Percentiles rank a stretch among this genome's conserved stretches.
These are phyloP conservation scores for Santalum album DNA, from an alignment of 164 flowering plant species.

Conservation along the genomic window DNA sequence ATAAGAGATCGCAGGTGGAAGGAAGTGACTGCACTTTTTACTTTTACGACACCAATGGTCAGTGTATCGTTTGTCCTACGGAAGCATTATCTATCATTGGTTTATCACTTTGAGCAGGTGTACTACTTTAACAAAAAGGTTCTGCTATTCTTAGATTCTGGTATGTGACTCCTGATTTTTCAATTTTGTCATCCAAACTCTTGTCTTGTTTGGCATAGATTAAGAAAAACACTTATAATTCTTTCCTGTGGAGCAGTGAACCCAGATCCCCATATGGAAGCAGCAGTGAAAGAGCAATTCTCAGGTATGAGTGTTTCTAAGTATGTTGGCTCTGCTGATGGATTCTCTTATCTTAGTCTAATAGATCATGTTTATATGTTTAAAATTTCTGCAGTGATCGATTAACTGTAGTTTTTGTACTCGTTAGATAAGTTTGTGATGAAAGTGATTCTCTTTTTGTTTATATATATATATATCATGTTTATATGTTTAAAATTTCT, in stretches of 20 bases:
- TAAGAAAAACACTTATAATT: not conserved
- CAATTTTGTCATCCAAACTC: not conserved
- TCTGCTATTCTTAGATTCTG: slow-evolving; percentile 23
- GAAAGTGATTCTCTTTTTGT: too few species aligned
- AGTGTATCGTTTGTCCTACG: slow-evolving; percentile 69
- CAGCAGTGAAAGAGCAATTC: too few species aligned
- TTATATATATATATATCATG: too few species aligned
- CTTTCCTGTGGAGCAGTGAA: slow-evolving; percentile 17
- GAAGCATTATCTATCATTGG: slow-evolving; percentile 61
- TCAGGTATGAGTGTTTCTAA: too few species aligned
- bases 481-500: too few species aligned
- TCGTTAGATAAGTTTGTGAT: too few species aligned
- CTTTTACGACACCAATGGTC: slow-evolving; percentile 55
- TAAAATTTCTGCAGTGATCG: too few species aligned
- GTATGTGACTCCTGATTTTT: slow-evolving; percentile 17
- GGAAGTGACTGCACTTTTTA: slow-evolving; percentile 56
- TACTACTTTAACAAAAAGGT: slow-evolving; percentile 49
- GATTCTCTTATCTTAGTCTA: too few species aligned
- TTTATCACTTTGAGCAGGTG: slow-evolving; percentile 76
- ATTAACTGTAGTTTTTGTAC: too few species aligned
- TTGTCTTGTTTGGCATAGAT: not conserved
- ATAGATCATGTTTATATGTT: too few species aligned
- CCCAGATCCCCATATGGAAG: too few species aligned
- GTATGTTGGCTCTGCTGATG: too few species aligned
- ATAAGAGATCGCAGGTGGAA: slow-evolving; percentile 72